Percentiles rank a stretch among this genome's conserved stretches.
Conservation (phyloP, 257 asterid genomes). For the Lycium ferocissimum region DNA sequence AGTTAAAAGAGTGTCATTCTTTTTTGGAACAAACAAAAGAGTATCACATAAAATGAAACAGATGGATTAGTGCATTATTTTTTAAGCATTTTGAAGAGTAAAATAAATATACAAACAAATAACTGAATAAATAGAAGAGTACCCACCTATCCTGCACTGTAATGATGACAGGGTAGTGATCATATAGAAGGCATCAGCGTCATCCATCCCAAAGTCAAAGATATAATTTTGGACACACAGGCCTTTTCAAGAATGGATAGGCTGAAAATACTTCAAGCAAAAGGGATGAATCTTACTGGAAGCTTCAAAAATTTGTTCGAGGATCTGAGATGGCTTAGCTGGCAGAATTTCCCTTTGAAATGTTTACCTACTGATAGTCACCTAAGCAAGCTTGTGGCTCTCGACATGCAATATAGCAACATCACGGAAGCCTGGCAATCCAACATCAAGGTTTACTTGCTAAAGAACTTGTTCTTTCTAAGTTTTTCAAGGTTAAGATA, state of each 20-base stretch:
- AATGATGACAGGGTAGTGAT: background rate
- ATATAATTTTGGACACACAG: background rate
- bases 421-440: background rate
- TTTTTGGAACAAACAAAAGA: too few species aligned
- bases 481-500: too few species aligned
- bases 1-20: too few species aligned
- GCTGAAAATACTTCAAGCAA: background rate
- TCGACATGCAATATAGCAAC: background rate
- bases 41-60: too few species aligned
- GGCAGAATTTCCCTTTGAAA: background rate
- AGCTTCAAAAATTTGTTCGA: background rate
- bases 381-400: background rate
- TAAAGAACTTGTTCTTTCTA: too few species aligned
- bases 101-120: too few species aligned
- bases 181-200: background rate
- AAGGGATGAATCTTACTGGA: background rate
- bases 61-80: too few species aligned
- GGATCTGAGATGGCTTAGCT: background rate
- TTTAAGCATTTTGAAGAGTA: too few species aligned
- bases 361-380: background rate
- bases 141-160: background rate
- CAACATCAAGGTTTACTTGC: background rate
- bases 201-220: background rate
- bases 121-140: too few species aligned
- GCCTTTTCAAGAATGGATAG: conserved; percentile 4